Conservation (phyloP, 305 asterid genomes). For the Andrographis paniculata region DNA sequence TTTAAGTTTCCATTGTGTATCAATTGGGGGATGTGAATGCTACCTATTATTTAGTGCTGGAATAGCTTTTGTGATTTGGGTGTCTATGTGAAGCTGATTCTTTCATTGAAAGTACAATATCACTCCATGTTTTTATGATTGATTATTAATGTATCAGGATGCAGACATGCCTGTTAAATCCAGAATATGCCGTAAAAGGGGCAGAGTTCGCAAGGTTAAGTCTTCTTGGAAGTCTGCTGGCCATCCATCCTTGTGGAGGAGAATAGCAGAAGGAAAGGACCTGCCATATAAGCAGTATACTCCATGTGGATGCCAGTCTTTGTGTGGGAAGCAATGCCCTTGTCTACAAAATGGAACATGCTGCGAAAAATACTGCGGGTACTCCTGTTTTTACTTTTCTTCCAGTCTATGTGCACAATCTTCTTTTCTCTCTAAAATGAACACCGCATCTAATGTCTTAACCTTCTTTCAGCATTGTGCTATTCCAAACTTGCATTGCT, state of each 20-base stretch:
- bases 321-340: constrained; percentile 91
- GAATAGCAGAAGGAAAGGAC: constrained; percentile 84
- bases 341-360: constrained; percentile 76
- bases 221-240: constrained; percentile 97
- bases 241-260: constrained; percentile 97
- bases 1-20: background rate
- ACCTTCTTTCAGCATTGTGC: no score
- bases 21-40: background rate
- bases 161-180: constrained; percentile 56
- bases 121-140: background rate
- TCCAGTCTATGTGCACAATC: background rate
- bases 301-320: constrained; percentile 86
- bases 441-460: no score
- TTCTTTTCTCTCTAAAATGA: background rate
- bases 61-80: background rate
- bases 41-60: background rate
- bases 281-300: constrained; percentile 57
- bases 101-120: background rate
- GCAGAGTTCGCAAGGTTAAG: constrained; percentile 82
- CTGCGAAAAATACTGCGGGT: constrained; percentile 99
- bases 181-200: constrained; percentile 84
- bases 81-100: background rate
- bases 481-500: no score
- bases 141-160: constrained; percentile 20
- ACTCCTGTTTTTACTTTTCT: constrained; percentile 15